phyloP scores from a whole-genome alignment of 805 yeast species.

The Blastobotrys mokoenaii region DNA sequence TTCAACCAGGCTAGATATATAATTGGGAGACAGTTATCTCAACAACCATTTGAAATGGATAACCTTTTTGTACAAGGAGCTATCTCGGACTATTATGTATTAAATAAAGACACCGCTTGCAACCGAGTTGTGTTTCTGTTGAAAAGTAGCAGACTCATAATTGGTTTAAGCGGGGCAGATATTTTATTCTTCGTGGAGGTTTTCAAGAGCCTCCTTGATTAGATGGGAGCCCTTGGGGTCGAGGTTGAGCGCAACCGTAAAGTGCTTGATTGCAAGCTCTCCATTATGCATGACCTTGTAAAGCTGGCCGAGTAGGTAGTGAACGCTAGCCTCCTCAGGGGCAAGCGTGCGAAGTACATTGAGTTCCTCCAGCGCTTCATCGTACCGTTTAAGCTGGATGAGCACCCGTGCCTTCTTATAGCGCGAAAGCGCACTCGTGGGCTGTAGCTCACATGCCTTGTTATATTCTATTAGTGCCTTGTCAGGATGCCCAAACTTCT shows the following conservation, averaged over 20 bases:
- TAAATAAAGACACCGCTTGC: neutral
- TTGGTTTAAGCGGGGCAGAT: neutral
- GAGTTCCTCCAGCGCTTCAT: constrained; percentile 65
- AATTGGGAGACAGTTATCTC: too few relatives aligned
- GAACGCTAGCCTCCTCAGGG: constrained; percentile 93
- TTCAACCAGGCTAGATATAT: too few relatives aligned
- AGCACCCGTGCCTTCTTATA: constrained; percentile 83
- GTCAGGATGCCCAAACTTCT: constrained; percentile 57
- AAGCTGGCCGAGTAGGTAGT: constrained; percentile 78
- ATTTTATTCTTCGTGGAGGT: neutral
- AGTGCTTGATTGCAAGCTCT: constrained; percentile 72
- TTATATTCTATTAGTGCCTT: constrained; percentile 77
- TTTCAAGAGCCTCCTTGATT: constrained; percentile 77
- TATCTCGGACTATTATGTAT: neutral
- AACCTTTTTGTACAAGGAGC: too few relatives aligned
- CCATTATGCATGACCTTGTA: constrained; percentile 69
- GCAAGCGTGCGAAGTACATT: constrained; percentile 66
- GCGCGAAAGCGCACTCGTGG: constrained; percentile 74
- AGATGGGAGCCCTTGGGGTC: constrained; percentile 90
- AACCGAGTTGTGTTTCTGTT: neutral
- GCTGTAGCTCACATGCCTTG: constrained; percentile 76
- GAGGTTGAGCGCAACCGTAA: constrained; percentile 79
- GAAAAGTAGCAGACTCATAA: neutral
- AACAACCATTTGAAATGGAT: too few relatives aligned
- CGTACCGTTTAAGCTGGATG: constrained; percentile 60